phyloP scores from a whole-genome alignment of 148 eudicot species.

The Selenicereus undatus region DNA sequence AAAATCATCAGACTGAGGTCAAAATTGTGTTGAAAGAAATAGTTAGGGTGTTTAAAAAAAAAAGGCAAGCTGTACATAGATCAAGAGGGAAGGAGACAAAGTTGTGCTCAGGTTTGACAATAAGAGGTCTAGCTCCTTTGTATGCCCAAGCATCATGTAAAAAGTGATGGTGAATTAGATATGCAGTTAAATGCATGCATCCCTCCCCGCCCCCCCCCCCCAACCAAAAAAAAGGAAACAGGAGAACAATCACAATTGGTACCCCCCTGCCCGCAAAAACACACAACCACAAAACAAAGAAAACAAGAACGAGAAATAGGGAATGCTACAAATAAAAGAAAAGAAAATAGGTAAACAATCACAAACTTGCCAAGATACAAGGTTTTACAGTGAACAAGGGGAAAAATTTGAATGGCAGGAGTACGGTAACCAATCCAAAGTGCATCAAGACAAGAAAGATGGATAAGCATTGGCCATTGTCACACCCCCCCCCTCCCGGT shows the following conservation, averaged over 20 bases:
- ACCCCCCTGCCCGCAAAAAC: too few relatives aligned
- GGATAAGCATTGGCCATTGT: too few relatives aligned
- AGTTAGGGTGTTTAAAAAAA: neutral
- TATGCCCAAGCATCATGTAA: neutral
- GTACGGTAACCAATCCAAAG: too few relatives aligned
- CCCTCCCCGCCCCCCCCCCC: neutral
- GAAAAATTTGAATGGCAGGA: too few relatives aligned
- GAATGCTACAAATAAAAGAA: too few relatives aligned
- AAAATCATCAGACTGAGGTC: slow-evolving; percentile 1
- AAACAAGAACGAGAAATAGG: too few relatives aligned
- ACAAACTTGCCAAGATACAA: neutral
- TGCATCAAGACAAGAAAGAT: too few relatives aligned
- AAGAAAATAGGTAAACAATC: neutral
- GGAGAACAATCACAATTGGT: too few relatives aligned
- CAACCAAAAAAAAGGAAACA: neutral
- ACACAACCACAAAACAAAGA: too few relatives aligned
- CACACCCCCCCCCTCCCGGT: too few relatives aligned
- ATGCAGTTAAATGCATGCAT: neutral
- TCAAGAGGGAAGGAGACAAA: neutral
- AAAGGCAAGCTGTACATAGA: neutral
- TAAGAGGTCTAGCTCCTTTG: neutral
- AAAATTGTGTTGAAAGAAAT: neutral
- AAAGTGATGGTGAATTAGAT: neutral
- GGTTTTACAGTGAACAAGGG: neutral
- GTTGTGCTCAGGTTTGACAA: neutral